Base-by-base conservation (phyloP, 23 red algal species). In the Gracilaria domingensis region DNA sequence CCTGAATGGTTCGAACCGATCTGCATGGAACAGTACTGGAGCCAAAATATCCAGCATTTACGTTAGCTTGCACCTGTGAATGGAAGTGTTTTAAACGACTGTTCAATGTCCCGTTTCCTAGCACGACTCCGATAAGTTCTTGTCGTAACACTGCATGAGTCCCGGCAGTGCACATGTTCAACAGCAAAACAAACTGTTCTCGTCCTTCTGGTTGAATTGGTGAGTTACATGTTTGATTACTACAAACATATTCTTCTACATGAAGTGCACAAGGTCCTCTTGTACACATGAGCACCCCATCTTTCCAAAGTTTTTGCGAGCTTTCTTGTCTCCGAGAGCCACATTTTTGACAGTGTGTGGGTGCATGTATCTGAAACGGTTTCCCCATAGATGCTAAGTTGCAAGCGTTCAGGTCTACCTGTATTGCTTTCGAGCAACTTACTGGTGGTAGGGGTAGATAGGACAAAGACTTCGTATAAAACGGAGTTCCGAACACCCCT, bases 271-370 rank as follows among this genome's bases (percentile, higher is more conserved):
- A 71, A 12, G 66, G 66, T 38, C 66, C 66, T 71, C 33, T 14
- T 17, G 66, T 71, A 40, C 66, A 71, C 13, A 40, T 71, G 66
- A 71, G 66, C 33, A 71, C 66, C 12, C 51, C 51, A 55, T 55
- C 51, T 55, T 55, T 55, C 51, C 51, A 14, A 14, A 55, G 9
- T 55, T 20, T 55, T 16, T 55, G 9, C 6, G 51, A 55, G 11
- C 17, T 55, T 55, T 55, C 51, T 2, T 18, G 13, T 18, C 51
- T 55, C 9, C 13, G 51, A 55, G 9, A 17, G 17, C 51, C 18
- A 20, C 51, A 55, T 18, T 20, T 55, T 2, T 1, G 14, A 20
- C 51, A 55, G 18, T 55, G 51, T 18, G 51, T 55, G 1, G 51
- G 51, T 18, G 51, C 6, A 16, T 20, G 51, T 55, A 55, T 1